Evolutionary conservation across 2,329 filamentous ascomycete genomes (phyloP), one percentile per base, ranked within the genome.

Genomic region (Fusarium lyarnte): DNA sequence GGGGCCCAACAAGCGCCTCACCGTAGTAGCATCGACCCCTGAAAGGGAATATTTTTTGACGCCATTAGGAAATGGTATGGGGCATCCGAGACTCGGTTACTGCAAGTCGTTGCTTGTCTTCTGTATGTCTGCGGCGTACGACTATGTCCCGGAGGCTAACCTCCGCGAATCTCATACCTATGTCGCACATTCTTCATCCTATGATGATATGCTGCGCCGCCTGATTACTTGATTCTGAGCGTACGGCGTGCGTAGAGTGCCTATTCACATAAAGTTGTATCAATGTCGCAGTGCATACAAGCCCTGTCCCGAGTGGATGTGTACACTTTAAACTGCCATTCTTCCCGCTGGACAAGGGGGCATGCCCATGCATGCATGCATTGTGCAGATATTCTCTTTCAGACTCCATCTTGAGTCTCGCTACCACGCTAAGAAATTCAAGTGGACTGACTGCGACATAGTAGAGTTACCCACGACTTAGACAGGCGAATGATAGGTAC

Each of bases 21-120:
- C 72, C 68, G 69, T 58, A 65, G 51, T 66, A 54, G 39, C 33
- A 51, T 58, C 19, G 38, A 58, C 69, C 64, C 69, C 69, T 72
- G 69, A 38, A 43, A 54, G 43, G 41, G 13, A 66, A 58, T 61
- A 42, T 47, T 54, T 49, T 53, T 66, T 67, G 64, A 67, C 46
- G 63, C 63, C 46, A 67, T 61, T 60, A 39, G 51, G 47, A 58
- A 49, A 46, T 38, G 25, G 52, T 39, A 68, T 41, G 64, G 64
- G 36, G 25, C 46, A 42, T 35, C 25, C 31, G 55, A 27, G 29
- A 60, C 35, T 54, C 57, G 49, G 31, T 35, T 36, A 36, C 19
- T 43, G 11, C 35, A 47, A 39, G 54, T 41, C 38, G 43, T 53
- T 62, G 35, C 43, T 59, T 60, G 47, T 29, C 27, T 31, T 51